phyloP scores from a whole-genome alignment of 164 flowering plant genomes.

The Berberis thunbergii region DNA sequence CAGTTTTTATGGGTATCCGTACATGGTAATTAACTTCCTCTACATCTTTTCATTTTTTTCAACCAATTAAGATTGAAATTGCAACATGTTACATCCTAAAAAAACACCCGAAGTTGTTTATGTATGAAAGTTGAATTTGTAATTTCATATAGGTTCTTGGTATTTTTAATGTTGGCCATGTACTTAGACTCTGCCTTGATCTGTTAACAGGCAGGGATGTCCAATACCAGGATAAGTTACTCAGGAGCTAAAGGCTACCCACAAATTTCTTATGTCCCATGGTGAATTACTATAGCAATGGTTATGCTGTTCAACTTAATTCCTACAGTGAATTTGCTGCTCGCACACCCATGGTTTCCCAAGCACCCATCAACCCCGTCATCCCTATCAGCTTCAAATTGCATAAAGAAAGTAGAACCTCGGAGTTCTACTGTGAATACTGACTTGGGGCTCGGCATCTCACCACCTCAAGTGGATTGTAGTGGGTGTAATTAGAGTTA shows the following conservation, averaged over 20 bases:
- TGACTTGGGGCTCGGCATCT: conserved; percentile 15
- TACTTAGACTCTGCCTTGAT: neutral
- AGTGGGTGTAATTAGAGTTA: conserved; percentile 15
- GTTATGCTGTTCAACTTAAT: conserved; percentile 2
- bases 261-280: conserved; percentile 4
- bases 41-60: neutral
- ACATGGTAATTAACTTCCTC: conserved; percentile 7
- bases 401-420: too few relatives aligned
- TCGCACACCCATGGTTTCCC: conserved; percentile 1
- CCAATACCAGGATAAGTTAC: neutral
- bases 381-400: neutral
- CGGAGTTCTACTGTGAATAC: conserved; percentile 1
- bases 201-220: neutral
- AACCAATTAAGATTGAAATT: too few relatives aligned
- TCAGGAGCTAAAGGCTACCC: conserved; percentile 3
- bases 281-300: neutral
- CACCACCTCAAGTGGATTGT: conserved; percentile 9
- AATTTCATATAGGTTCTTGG: neutral
- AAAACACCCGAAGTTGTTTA: too few relatives aligned
- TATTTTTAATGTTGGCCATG: neutral
- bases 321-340: neutral
- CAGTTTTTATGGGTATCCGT: conserved; percentile 1
- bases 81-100: too few relatives aligned
- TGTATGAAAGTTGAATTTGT: too few relatives aligned
- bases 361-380: neutral